These are phyloP conservation scores for Blastobotrys serpentis DNA, from an alignment of 1,139 yeast genomes.

Conservation along the genomic window DNA sequence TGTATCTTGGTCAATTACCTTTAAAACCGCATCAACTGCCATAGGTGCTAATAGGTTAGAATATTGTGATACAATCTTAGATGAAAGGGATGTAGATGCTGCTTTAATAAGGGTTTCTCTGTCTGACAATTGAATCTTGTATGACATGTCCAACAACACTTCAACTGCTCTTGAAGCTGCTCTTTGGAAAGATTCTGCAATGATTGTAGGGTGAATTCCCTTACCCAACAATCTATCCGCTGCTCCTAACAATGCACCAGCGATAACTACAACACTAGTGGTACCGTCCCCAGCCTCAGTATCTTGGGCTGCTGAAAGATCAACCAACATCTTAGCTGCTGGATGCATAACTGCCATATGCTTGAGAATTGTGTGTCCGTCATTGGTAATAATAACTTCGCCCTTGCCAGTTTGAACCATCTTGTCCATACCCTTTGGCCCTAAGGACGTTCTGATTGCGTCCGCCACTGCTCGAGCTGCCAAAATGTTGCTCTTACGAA, in stretches of 20 bases:
- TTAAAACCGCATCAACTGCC: constrained; percentile 90
- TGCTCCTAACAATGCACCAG: constrained; percentile 92
- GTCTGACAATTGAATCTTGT: constrained; percentile 70
- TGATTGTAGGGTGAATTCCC: constrained; percentile 94
- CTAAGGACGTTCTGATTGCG: constrained; percentile 94
- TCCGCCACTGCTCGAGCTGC: constrained; percentile 98
- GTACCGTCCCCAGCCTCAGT: constrained; percentile 99
- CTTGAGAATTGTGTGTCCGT: constrained; percentile 90
- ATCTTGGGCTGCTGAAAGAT: constrained; percentile 95
- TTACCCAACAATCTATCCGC: constrained; percentile 85
- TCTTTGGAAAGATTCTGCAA: constrained; percentile 91
- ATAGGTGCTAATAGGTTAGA: constrained; percentile 83
- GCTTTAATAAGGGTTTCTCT: constrained; percentile 84
- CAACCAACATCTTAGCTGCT: constrained; percentile 97
- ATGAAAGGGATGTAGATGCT: constrained; percentile 88
- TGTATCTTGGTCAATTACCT: constrained; percentile 57
- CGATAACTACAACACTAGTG: constrained; percentile 91
- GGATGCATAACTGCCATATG: constrained; percentile 97
- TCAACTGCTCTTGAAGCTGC: constrained; percentile 90
- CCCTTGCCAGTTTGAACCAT: constrained; percentile 91
- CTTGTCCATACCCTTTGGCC: constrained; percentile 99
- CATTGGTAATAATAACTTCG: constrained; percentile 92
- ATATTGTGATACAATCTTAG: constrained; percentile 94
- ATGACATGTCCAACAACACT: constrained; percentile 80
- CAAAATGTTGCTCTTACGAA: constrained; percentile 84